Base-by-base conservation (phyloP, 495 filamentous ascomycete genomes). In the Aspergillus ellipticus region DNA sequence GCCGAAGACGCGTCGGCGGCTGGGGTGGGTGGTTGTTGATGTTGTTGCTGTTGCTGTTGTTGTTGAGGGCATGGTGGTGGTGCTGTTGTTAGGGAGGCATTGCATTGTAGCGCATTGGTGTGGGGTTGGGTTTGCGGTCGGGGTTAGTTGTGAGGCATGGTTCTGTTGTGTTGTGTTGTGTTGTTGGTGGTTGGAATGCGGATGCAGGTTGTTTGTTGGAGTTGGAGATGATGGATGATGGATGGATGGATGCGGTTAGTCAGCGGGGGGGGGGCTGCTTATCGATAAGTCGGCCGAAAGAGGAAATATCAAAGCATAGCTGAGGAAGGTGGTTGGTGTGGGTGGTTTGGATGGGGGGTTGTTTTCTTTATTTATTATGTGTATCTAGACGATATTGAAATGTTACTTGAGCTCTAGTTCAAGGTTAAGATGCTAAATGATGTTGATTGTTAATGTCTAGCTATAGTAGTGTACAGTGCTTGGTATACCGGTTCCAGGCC, bases 1-100 rank as follows among this genome's bases (percentile, higher is more conserved):
- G 51, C 59, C 67, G 59, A 81, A 79, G 21, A 81, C 71, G 59
- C 74, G 76, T 61, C 67, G 69, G 48, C 74, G 71, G 48, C 64
- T 66, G 45, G 60, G 54, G 58, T 66, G 69, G 54, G 70, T 67
- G 43, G 56, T 54, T 43, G 65, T 63, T 58, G 41, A 15, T 56
- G 8, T 20, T 45, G 8, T n/a, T 26, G 41, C 22, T 22, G 16
- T 39, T n/a, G 50, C 22, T 43, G 13, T 42, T 50, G 50, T 41
- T n/a, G 6, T 45, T 8, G 1, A 1, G n/a, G 41, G 6, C 3
- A n/a, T 8, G 42, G 19, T 22, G 8, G 42, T 4, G 2, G 10
- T 16, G 24, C 9, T n/a, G 24, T 11, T 4, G 45, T n/a, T n/a
- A 39, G 35, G 35, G 35, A 39, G 35, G 11, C 35, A 39, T 39